Evolutionary conservation across 1,139 yeast species (phyloP).

Genomic region (Hansenula anomala): DNA sequence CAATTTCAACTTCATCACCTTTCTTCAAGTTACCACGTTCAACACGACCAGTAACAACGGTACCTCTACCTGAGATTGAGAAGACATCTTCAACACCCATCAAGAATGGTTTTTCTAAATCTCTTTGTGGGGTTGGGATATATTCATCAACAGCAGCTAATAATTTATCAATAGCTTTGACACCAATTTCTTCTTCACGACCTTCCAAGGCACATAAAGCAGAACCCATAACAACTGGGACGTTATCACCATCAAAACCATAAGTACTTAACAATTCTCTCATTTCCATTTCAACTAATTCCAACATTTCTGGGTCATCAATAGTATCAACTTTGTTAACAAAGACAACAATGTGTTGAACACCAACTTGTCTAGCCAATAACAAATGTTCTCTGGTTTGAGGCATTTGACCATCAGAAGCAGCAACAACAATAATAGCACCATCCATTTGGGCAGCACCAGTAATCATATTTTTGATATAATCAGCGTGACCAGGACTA

Average conservation of each 20-base stretch:
- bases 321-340: slow-evolving; percentile 97
- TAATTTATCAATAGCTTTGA: slow-evolving; percentile 73
- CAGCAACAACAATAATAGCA: slow-evolving; percentile 98
- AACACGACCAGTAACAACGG: slow-evolving; percentile 98
- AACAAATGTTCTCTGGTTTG: slow-evolving; percentile 98
- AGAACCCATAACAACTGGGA: slow-evolving; percentile 98
- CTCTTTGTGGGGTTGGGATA: slow-evolving; percentile 96
- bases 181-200: slow-evolving; percentile 88
- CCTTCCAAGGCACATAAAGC: slow-evolving; percentile 95
- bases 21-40: slow-evolving; percentile 96
- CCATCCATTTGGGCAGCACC: slow-evolving; percentile 99
- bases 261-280: slow-evolving; percentile 87
- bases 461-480: slow-evolving; percentile 97
- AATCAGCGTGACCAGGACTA: slow-evolving; percentile 99
- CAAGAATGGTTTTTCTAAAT: slow-evolving; percentile 92
- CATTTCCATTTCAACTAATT: slow-evolving; percentile 99
- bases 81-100: slow-evolving; percentile 97
- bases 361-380: slow-evolving; percentile 99
- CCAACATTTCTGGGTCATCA: slow-evolving; percentile 99
- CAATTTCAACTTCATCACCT: slow-evolving; percentile 98
- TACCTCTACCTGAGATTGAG: slow-evolving; percentile 99
- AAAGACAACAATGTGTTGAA: slow-evolving; percentile 92
- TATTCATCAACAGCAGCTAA: slow-evolving; percentile 90
- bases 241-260: slow-evolving; percentile 97
- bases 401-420: slow-evolving; percentile 99